Evolutionary conservation across 139 green algal species (phyloP).

Genomic region (Pedinophyceae sp.): DNA sequence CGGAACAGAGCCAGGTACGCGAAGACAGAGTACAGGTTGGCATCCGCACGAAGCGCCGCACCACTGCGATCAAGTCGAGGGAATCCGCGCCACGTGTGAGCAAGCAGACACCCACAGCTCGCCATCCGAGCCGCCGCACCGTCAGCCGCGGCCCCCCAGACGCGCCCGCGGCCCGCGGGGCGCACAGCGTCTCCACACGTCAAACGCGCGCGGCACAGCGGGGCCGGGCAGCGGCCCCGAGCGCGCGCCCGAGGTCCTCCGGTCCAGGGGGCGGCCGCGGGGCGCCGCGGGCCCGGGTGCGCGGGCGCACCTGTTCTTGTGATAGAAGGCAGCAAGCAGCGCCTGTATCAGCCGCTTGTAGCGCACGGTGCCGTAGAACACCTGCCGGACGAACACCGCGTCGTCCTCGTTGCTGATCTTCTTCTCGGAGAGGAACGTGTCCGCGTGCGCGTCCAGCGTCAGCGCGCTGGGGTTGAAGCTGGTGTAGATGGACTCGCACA

Average conservation of each 20-base stretch:
- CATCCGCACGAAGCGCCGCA: slow-evolving; percentile 19
- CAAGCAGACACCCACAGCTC: slow-evolving; percentile 2
- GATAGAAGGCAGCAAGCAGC: slow-evolving; percentile 33
- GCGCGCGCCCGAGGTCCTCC: too few relatives aligned
- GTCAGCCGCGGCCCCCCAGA: too few relatives aligned
- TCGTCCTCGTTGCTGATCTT: slow-evolving; percentile 20
- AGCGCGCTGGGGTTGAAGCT: slow-evolving; percentile 29
- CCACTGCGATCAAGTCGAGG: slow-evolving; percentile 17
- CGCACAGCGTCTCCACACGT: too few relatives aligned
- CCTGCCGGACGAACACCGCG: slow-evolving; percentile 26
- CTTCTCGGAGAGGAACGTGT: slow-evolving; percentile 15
- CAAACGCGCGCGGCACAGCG: too few relatives aligned
- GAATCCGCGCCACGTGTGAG: slow-evolving; percentile 3
- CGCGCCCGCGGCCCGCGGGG: too few relatives aligned
- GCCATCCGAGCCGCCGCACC: not conserved
- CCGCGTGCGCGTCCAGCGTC: slow-evolving; percentile 28
- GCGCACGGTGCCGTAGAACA: slow-evolving; percentile 27
- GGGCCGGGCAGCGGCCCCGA: too few relatives aligned
- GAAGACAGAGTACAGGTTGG: slow-evolving; percentile 31
- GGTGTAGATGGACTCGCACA: slow-evolving; percentile 19
- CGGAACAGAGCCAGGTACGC: slow-evolving; percentile 32
- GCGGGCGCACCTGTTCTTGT: slow-evolving; percentile 26
- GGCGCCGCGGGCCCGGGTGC: too few relatives aligned
- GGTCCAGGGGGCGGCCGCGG: too few relatives aligned
- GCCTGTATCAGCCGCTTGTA: slow-evolving; percentile 21